Evolutionary conservation across 2,329 filamentous ascomycete species (phyloP).

Genomic region (Daldinia sp.): DNA sequence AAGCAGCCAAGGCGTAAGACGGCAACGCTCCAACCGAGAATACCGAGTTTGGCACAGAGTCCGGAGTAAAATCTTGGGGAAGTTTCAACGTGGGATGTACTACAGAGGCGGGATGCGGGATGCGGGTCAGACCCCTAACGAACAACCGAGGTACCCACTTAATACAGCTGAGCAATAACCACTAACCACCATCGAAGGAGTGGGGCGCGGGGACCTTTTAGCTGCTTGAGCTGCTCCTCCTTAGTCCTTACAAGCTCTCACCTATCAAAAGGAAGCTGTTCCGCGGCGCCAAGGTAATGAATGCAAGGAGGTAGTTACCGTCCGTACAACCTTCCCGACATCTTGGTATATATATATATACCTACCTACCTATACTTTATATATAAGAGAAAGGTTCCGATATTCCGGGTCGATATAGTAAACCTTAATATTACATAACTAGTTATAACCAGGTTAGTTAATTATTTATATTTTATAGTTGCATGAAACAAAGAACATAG

Average conservation of each 20-base stretch:
- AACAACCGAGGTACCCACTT: not conserved
- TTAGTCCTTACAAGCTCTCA: not conserved
- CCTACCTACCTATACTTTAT: too few relatives aligned
- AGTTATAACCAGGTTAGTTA: too few relatives aligned
- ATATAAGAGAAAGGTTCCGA: not conserved
- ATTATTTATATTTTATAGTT: too few relatives aligned
- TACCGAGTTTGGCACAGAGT: not conserved
- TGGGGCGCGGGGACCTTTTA: not conserved
- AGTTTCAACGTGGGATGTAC: not conserved
- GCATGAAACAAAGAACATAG: too few relatives aligned
- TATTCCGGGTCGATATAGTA: not conserved
- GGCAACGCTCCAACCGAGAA: not conserved
- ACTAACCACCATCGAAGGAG: not conserved
- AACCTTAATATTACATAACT: not conserved
- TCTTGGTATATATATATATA: not conserved
- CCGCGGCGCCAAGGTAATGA: not conserved
- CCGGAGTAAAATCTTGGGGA: slow-evolving; percentile 25
- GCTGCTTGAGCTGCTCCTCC: not conserved
- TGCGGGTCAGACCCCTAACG: not conserved
- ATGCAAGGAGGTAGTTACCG: too few relatives aligned
- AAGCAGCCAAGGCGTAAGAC: not conserved
- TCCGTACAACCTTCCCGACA: not conserved
- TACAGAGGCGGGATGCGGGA: not conserved
- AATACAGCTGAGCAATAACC: not conserved
- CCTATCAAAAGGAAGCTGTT: not conserved